These are phyloP conservation scores for Pyrus hybrid DNA, from an alignment of 331 rosid species.

Conservation along the genomic window DNA sequence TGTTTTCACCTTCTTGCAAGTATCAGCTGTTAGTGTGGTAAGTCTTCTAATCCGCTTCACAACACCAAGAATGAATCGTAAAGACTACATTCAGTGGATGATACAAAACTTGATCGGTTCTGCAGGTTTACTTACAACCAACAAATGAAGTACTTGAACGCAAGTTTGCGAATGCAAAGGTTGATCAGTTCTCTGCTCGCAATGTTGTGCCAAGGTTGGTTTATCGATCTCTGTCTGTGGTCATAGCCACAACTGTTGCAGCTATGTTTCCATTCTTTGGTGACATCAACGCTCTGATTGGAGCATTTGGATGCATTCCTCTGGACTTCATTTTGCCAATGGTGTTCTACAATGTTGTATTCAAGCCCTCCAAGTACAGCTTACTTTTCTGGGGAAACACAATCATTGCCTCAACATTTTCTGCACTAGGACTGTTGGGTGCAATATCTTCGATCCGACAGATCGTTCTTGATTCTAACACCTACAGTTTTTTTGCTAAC, in stretches of 20 bases:
- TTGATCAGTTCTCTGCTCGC: slow-evolving; percentile 45
- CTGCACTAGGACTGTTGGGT: too few species aligned
- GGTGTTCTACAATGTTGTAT: slow-evolving; percentile 59
- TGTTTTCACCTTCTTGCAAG: slow-evolving; percentile 41
- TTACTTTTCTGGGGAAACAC: slow-evolving; percentile 54
- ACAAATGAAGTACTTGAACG: slow-evolving; percentile 69
- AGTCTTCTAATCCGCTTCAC: too few species aligned
- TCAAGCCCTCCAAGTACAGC: slow-evolving; percentile 63
- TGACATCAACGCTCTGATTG: slow-evolving; percentile 65
- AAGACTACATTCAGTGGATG: too few species aligned
- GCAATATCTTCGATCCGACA: too few species aligned
- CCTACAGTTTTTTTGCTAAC: too few species aligned
- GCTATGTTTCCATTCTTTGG: slow-evolving; percentile 87
- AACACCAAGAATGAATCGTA: too few species aligned
- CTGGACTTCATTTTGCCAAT: slow-evolving; percentile 77
- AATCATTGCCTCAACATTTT: too few species aligned
- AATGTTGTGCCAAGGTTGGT: slow-evolving; percentile 62
- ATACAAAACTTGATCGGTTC: background rate
- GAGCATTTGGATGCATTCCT: slow-evolving; percentile 80
- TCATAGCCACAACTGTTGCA: slow-evolving; percentile 49
- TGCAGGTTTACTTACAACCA: slow-evolving; percentile 71
- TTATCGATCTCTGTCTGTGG: slow-evolving; percentile 56
- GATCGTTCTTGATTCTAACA: too few species aligned
- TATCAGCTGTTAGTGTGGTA: slow-evolving; percentile 14
- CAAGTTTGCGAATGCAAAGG: slow-evolving; percentile 52